phyloP scores from a whole-genome alignment of 2,329 filamentous ascomycete genomes.

The Rutstroemia sp. region DNA sequence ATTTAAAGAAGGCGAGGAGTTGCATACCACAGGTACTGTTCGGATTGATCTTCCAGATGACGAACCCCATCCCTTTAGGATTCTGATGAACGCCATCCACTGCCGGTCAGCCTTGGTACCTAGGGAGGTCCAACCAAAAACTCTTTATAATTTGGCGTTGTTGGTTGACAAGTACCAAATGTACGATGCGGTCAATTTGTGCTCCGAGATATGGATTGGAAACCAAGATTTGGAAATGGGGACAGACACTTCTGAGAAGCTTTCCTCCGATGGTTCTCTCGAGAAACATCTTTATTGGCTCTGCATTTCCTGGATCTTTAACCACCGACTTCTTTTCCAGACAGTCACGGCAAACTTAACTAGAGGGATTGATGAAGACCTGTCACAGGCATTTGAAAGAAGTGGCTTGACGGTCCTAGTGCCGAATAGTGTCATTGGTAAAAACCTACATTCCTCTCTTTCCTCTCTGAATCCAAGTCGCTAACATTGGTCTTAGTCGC shows the following conservation, averaged over 20 bases:
- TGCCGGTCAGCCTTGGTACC: not conserved
- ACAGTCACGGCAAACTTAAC: not conserved
- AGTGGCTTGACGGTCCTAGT: not conserved
- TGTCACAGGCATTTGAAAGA: not conserved
- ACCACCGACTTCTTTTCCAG: not conserved
- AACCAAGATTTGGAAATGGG: too few species aligned
- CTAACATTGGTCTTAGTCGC: too few species aligned
- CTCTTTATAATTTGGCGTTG: not conserved
- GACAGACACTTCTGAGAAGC: too few species aligned
- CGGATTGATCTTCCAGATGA: not conserved
- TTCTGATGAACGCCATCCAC: not conserved
- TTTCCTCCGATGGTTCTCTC: not conserved
- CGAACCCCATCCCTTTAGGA: not conserved
- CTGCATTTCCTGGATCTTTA: not conserved
- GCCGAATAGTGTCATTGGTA: not conserved
- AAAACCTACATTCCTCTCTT: not conserved
- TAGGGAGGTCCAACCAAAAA: not conserved
- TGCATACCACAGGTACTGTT: not conserved
- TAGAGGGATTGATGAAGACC: not conserved
- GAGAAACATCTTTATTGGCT: not conserved
- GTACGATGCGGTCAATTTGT: not conserved
- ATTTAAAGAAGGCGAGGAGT: not conserved
- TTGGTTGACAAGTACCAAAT: not conserved
- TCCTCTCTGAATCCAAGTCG: too few species aligned
- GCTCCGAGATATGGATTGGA: not conserved